Evolutionary conservation across 345 rosid genomes (phyloP).

Genomic region (Eucalyptus marginata): DNA sequence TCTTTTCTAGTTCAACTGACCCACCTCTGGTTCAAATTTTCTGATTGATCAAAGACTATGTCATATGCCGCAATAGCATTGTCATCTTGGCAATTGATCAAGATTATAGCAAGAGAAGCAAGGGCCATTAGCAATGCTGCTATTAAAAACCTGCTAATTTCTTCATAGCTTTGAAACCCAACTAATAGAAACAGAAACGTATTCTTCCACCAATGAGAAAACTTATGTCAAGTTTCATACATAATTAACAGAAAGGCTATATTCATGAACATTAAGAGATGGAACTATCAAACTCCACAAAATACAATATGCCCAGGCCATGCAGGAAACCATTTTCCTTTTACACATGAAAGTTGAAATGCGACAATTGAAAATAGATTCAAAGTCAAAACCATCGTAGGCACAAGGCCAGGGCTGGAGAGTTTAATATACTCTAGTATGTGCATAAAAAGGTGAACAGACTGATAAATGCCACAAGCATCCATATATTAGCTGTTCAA

Average conservation of each 20-base stretch:
- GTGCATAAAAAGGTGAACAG: background rate
- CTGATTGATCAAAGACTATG: background rate
- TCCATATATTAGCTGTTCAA: background rate
- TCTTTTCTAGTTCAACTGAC: background rate
- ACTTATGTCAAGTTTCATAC: background rate
- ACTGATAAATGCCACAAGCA: background rate
- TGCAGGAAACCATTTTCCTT: background rate
- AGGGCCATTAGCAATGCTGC: background rate
- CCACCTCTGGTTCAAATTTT: background rate
- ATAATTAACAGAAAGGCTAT: background rate
- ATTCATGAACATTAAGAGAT: background rate
- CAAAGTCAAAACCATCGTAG: background rate
- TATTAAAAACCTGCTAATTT: background rate
- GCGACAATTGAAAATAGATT: background rate
- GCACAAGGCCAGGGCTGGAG: background rate
- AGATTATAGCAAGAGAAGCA: background rate
- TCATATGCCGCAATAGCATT: background rate
- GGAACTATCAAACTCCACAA: background rate
- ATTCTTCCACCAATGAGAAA: background rate
- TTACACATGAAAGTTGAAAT: background rate
- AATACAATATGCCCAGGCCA: background rate
- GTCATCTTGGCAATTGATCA: background rate
- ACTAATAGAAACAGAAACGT: background rate
- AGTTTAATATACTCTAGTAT: background rate
- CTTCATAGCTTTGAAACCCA: background rate